Evolutionary conservation across 129 eudicot species (phyloP), one percentile per base, ranked within the genome.

Genomic region (Kitagawia praeruptora): DNA sequence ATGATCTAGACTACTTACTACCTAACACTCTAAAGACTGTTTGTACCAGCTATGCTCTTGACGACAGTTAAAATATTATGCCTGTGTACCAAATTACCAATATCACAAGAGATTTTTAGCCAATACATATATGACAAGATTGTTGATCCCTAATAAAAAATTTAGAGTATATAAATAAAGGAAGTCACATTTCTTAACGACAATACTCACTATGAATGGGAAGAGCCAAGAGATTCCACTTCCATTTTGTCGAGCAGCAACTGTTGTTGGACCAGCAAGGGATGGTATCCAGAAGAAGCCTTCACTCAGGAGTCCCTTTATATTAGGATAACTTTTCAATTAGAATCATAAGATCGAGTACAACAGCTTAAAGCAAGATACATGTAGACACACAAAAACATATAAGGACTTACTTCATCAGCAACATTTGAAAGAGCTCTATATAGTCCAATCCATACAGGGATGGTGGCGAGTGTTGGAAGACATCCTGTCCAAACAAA

Each of bases 251-350:
- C 97, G 89, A 75, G 99, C 89, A 71, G 95, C 96, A 82, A 95
- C 21, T 27, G 96, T 95, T 13, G 99, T 95, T 66, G 99, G 99
- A 82, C 99, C 99, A 74, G 99, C 88, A 56, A 95, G 89, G 23
- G 99, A 92, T 77, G 99, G 97, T 87, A 95, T 92, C 99, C 99
- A 95, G 80, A 95, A 95, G 84, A 95, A 95, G 42, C 97, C 97
- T 85, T 95, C 99, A 21, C 92, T 85, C 84, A 92, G 80, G 69
- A 95, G 97, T 54, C 99, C 99, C 99, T 95, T 23, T 0, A 80
- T 21, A 80, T 31, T 5, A 79, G 53, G 76, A 66, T 75, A 47
- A 44, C 67, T 8, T 44, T 74, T 13, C 41, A 11, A 28, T 74
- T 58, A 44, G 56, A 39, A 42, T 39, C 8, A 15, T 42, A 19